These are phyloP conservation scores for Penicillium mononematosum DNA, from an alignment of 495 filamentous ascomycete species.

Conservation along the genomic window DNA sequence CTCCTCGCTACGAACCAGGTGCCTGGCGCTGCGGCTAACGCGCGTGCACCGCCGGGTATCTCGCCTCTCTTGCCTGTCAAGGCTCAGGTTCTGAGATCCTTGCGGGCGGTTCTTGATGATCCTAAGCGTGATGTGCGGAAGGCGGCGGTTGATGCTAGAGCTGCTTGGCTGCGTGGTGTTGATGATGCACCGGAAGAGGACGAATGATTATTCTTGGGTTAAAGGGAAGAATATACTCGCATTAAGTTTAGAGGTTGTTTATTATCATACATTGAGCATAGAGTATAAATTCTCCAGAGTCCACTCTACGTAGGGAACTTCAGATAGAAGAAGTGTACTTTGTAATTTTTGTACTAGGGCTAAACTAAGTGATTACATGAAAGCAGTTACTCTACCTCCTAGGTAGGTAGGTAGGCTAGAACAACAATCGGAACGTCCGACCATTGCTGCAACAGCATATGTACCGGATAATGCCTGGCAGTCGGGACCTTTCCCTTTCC, in stretches of 20 bases:
- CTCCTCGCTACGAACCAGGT: conserved; percentile 49
- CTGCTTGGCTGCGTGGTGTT: conserved; percentile 58
- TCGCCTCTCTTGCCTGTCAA: conserved; percentile 58
- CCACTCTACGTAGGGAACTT: no score
- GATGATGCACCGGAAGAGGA: conserved; percentile 63
- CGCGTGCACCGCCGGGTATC: conserved; percentile 36
- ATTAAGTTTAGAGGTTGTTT: background rate
- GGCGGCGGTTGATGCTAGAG: conserved; percentile 65
- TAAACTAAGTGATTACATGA: no score
- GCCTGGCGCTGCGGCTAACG: conserved; percentile 23
- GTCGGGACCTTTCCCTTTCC: no score
- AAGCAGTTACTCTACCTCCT: no score
- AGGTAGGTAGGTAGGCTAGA: no score
- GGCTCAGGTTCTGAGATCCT: conserved; percentile 52
- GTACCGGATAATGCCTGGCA: no score
- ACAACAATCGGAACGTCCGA: no score
- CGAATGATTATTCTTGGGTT: conserved; percentile 29
- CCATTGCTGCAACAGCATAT: no score
- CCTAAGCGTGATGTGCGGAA: conserved; percentile 64
- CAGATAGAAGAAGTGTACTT: no score
- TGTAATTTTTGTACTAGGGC: no score
- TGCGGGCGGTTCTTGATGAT: conserved; percentile 62
- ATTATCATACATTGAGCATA: background rate
- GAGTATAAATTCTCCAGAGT: no score
- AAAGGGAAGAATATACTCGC: background rate